phyloP scores from a whole-genome alignment of 139 green algal species.

The Ettlia oleoabundans region DNA sequence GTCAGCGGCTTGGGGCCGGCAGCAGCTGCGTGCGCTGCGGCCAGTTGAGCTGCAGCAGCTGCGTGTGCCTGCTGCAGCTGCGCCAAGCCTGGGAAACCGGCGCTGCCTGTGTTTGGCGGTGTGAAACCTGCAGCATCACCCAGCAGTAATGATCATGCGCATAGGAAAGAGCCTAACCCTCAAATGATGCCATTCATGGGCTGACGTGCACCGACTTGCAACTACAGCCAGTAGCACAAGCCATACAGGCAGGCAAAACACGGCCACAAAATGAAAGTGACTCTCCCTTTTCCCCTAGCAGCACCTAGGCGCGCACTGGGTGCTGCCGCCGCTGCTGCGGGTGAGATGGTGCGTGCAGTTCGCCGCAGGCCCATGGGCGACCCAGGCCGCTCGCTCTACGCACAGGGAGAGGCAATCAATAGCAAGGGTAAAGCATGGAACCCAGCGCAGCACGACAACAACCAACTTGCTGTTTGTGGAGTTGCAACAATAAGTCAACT shows the following conservation, averaged over 20 bases:
- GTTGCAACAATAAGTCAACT: too few relatives aligned
- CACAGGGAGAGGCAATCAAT: neutral
- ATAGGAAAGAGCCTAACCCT: too few relatives aligned
- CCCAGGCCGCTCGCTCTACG: conserved; percentile 16
- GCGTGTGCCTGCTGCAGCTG: neutral
- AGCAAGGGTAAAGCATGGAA: neutral
- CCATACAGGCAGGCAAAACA: too few relatives aligned
- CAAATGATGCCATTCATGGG: too few relatives aligned
- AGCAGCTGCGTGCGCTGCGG: neutral
- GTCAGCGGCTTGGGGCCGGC: conserved; percentile 5
- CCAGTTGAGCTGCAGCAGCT: neutral
- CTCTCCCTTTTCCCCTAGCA: too few relatives aligned
- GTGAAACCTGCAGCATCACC: neutral
- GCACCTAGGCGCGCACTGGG: too few relatives aligned
- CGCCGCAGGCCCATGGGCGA: conserved; percentile 12
- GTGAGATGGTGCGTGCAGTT: neutral
- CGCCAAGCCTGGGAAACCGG: conserved; percentile 2
- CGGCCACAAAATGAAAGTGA: too few relatives aligned
- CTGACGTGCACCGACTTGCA: too few relatives aligned
- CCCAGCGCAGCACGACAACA: neutral
- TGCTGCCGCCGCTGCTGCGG: too few relatives aligned
- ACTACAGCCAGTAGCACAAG: too few relatives aligned
- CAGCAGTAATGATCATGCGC: too few relatives aligned
- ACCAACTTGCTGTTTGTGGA: too few relatives aligned
- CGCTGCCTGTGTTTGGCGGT: neutral